These are phyloP conservation scores for Bryoerythrophyllum caledonicum DNA, from an alignment of 225 moss, liverwort and hornwort species.

Conservation along the genomic window DNA sequence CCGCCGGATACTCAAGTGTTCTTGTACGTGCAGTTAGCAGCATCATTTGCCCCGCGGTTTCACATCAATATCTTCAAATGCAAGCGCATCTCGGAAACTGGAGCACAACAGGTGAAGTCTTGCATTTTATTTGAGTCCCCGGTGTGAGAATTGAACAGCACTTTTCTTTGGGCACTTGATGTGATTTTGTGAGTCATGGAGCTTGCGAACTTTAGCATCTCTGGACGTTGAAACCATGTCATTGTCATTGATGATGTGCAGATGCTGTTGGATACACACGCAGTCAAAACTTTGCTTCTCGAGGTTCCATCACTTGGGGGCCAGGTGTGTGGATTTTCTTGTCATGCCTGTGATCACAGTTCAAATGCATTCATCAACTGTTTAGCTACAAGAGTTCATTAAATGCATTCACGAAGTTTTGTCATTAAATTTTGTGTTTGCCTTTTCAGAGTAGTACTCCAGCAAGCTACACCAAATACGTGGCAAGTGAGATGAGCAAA, in stretches of 20 bases:
- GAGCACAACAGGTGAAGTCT: slow-evolving; percentile 74
- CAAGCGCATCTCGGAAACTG: slow-evolving; percentile 90
- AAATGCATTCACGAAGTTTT: not conserved
- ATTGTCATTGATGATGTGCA: slow-evolving; percentile 26
- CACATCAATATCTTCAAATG: slow-evolving; percentile 82
- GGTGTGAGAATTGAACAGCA: not conserved
- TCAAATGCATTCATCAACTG: not conserved
- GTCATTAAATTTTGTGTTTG: not conserved
- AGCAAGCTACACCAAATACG: slow-evolving; percentile 76
- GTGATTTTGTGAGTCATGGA: not conserved
- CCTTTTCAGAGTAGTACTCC: slow-evolving; percentile 57
- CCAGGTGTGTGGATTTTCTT: slow-evolving; percentile 45
- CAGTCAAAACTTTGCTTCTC: slow-evolving; percentile 76
- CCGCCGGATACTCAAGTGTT: not conserved
- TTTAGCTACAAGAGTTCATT: not conserved
- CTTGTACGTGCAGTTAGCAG: slow-evolving; percentile 65
- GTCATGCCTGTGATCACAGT: not conserved
- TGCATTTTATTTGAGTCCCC: not conserved
- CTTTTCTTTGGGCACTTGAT: not conserved
- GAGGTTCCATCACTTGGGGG: slow-evolving; percentile 84
- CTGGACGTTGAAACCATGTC: not conserved
- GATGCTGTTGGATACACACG: slow-evolving; percentile 91
- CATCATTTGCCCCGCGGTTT: slow-evolving; percentile 84
- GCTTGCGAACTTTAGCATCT: not conserved
- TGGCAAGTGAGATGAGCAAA: slow-evolving; percentile 82